Evolutionary conservation across 257 asterid species (phyloP), one percentile per base, ranked within the genome.

Genomic region (Ligustrum vulgare): DNA sequence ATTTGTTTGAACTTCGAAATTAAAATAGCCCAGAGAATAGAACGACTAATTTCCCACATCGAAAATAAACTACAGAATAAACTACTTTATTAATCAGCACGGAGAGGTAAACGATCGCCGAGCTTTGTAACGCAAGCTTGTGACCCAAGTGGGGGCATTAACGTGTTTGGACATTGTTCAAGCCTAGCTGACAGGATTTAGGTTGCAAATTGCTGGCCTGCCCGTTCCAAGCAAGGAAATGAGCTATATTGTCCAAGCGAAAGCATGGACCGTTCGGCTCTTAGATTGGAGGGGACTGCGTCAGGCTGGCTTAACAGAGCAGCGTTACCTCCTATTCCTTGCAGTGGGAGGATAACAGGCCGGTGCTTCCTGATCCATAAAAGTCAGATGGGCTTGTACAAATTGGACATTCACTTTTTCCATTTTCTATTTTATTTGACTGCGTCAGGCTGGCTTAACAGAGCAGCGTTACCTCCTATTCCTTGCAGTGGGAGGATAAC

Each of bases 291-390:
- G 76, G 49, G 13, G 31, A 45, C 32, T 15, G 78, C 62, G 65
- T 64, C 10, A 74, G 72, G 78, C 66, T 65, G 47, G 36, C 25
- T 74, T 74, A 65, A 74, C 23, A 49, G 78, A 65, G 78, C 72
- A 74, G 5, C 72, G 36, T 43, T 6, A 65, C 34, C 23, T 28
- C 65, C 72, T 5, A 31, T 28, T 64, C 5, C 23, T 34, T 43
- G 78, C 43, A 2, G 41, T 63, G 77, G 47, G 25, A 62, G 77
- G 63, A 37, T 16, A 41, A 41, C 41, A 2, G 37, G 58, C n/a
- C 56, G 62, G 71, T 2, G 43, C 49, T 60, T 6, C 41, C 23
- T 12, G 3, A n/a, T 20, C 43, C 32, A 4, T 5, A 9, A 73
- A 39, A 5, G 23, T 8, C 62, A 0, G 41, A 41, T 74, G 72